phyloP scores from a whole-genome alignment of 2,329 filamentous ascomycete genomes.

The Xylariaceae sp. region DNA sequence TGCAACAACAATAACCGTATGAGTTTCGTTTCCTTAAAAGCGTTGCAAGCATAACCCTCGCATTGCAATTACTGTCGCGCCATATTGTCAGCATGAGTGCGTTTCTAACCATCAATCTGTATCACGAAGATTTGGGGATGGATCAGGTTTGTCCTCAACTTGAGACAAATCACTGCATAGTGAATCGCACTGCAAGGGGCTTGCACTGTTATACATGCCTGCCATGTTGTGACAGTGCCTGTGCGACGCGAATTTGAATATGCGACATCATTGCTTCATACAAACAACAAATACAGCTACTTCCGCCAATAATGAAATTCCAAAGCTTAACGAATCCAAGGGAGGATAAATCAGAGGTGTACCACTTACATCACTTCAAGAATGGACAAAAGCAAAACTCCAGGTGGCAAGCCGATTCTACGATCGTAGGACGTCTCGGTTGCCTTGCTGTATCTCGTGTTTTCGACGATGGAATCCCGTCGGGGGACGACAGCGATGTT shows the following conservation, averaged over 20 bases:
- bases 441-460: no score
- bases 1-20: no score
- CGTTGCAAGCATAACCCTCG: constrained; percentile 19
- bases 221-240: neutral
- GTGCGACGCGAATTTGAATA: neutral
- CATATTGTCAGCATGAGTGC: constrained; percentile 27
- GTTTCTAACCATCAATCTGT: constrained; percentile 7
- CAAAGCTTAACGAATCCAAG: no score
- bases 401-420: no score
- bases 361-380: no score
- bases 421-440: no score
- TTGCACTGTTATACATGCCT: neutral
- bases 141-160: constrained; percentile 18
- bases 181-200: constrained; percentile 7
- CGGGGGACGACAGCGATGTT: no score
- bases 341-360: no score
- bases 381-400: no score
- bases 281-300: no score
- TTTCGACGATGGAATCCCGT: no score
- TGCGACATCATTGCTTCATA: neutral
- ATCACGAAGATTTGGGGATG: constrained; percentile 17
- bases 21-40: constrained; percentile 7
- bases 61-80: constrained; percentile 21
- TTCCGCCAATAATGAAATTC: no score
- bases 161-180: constrained; percentile 16